Base-by-base conservation (phyloP, 2,329 filamentous ascomycete species). In the Madurella fahalii region DNA sequence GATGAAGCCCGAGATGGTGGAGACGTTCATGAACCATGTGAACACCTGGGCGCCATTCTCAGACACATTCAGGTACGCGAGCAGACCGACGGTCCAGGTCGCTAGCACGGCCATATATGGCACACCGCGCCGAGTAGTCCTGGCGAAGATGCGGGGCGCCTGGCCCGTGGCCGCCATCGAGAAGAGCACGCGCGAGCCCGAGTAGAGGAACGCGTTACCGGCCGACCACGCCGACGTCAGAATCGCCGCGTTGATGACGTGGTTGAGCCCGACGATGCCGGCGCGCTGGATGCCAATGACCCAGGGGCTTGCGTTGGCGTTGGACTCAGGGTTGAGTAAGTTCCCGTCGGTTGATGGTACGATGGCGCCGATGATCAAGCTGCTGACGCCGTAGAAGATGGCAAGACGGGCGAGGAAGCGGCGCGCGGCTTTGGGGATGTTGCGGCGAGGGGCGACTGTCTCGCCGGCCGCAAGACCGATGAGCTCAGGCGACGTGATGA, bases 11-110 rank as follows among this genome's bases (percentile, higher is more conserved):
- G 78, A 79, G 50, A 83, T 80, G 52, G 81, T 88, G 31, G 83
- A 86, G 52, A 90, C 78, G 67, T 86, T 87, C 62, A 84, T 78
- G 66, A 90, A 87, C 83, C 86, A 90, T 50, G 75, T 77, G 68
- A 89, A 90, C 7, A 87, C 86, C 2, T 76, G 74, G 34, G 81
- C 77, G 18, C 84, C 84, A 31, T 77, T 79, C 60, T 77, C 79
- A 44, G 80, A 84, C 43, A 84, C 78, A 67, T 87, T 88, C 66
- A 91, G 80, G 73, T 85, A 91, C 0, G 84, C 83, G 3, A 91
- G 76, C 9, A 86, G 75, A 20, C 84, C 83, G 63, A 89, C 77
- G 1, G 78, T 68, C 74, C 76, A 78, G 5, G 82, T 83, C 50
- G 69, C 71, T 5, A 82, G 66, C 1, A 84, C 79, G 2, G 74